Conservation (phyloP, 1,284 basidiomycete species). For the Malassezia yamatoensis region DNA sequence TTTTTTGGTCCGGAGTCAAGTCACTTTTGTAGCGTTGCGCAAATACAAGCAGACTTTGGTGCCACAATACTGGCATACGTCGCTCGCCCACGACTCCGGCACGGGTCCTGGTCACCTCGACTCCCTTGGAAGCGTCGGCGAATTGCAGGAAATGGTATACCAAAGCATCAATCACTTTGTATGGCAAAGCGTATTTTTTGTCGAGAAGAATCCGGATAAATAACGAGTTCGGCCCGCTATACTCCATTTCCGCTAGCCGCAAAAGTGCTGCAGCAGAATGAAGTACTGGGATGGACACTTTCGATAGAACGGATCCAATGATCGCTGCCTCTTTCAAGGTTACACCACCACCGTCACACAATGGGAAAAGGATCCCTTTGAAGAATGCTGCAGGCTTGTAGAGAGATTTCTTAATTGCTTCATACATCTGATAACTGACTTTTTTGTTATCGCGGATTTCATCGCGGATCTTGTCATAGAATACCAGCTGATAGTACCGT, state of each 20-base stretch:
- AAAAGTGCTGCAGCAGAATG: conserved; percentile 92
- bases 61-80: conserved; percentile 78
- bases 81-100: conserved; percentile 24
- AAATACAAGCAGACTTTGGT: conserved; percentile 90
- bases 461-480: conserved; percentile 80
- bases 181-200: conserved; percentile 96
- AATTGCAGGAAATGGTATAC: conserved; percentile 97
- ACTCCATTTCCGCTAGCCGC: conserved; percentile 91
- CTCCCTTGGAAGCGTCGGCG: conserved; percentile 50
- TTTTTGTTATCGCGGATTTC: conserved; percentile 74
- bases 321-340: conserved; percentile 92
- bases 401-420: conserved; percentile 76
- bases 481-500: conserved; percentile 79
- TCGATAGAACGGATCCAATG: conserved; percentile 78
- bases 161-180: conserved; percentile 92
- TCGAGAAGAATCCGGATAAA: conserved; percentile 95
- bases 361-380: conserved; percentile 92
- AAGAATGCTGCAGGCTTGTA: conserved; percentile 98
- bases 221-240: conserved; percentile 81
- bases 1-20: conserved; percentile 92
- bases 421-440: conserved; percentile 85
- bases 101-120: conserved; percentile 29
- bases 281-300: conserved; percentile 84
- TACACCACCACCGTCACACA: conserved; percentile 68
- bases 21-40: conserved; percentile 95